phyloP scores from a whole-genome alignment of 768 basidiomycete species.

The Termitomyces sp. region DNA sequence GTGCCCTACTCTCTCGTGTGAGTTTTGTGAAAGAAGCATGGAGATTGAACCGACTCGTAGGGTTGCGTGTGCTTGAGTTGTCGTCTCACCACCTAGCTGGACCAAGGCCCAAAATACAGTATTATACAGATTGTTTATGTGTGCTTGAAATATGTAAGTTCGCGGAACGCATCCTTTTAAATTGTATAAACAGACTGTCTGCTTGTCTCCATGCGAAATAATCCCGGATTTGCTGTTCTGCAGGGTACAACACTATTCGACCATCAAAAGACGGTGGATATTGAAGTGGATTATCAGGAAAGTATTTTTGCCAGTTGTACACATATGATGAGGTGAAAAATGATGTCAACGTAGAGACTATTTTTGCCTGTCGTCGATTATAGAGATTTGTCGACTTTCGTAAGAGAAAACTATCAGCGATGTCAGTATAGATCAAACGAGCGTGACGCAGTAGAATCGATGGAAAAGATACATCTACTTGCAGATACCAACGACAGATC shows the following conservation, averaged over 20 bases:
- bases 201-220: conserved; percentile 97
- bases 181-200: conserved; percentile 61
- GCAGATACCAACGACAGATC: not conserved
- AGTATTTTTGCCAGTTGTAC: conserved; percentile 76
- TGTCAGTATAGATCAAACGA: not conserved
- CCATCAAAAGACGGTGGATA: conserved; percentile 95
- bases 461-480: not conserved
- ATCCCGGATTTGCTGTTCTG: conserved; percentile 66
- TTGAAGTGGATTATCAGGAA: conserved; percentile 62
- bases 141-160: conserved; percentile 47
- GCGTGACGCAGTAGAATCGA: not conserved
- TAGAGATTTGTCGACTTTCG: conserved; percentile 70
- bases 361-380: conserved; percentile 84
- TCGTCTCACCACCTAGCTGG: conserved; percentile 71
- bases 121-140: conserved; percentile 98
- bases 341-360: conserved; percentile 76
- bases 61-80: conserved; percentile 75
- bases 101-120: conserved; percentile 94
- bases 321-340: conserved; percentile 90
- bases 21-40: not conserved
- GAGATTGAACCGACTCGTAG: conserved; percentile 48
- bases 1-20: conserved; percentile 57
- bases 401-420: conserved; percentile 72
- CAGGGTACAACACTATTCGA: conserved; percentile 78
- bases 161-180: not conserved